These are phyloP conservation scores for Sophora flavescens DNA, from an alignment of 306 rosid species.

Conservation along the genomic window DNA sequence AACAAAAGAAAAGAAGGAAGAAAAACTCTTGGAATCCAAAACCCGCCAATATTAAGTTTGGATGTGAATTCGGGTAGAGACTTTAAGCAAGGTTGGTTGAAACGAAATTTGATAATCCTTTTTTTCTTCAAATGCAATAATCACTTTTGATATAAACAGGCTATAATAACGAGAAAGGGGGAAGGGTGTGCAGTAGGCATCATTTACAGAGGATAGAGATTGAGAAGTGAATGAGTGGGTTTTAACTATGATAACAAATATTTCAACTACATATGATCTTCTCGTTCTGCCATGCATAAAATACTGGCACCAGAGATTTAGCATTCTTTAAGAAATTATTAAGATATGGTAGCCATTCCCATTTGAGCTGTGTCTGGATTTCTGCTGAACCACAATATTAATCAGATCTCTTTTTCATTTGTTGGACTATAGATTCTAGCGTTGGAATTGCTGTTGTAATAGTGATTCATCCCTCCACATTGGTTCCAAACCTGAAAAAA, in stretches of 20 bases:
- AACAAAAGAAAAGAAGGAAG: not conserved
- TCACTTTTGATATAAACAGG: not conserved
- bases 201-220: slow-evolving; percentile 45
- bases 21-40: not conserved
- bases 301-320: slow-evolving; percentile 64
- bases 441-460: slow-evolving; percentile 49
- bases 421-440: slow-evolving; percentile 43
- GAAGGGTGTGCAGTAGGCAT: slow-evolving; percentile 34
- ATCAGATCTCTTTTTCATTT: slow-evolving; percentile 58
- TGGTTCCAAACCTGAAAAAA: slow-evolving; percentile 62
- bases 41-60: not conserved
- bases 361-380: slow-evolving; percentile 69
- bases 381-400: slow-evolving; percentile 76
- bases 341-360: slow-evolving; percentile 55
- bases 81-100: too few species aligned
- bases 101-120: too few species aligned
- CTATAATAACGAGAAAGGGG: slow-evolving; percentile 29
- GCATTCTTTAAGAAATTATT: slow-evolving; percentile 53
- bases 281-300: slow-evolving; percentile 50
- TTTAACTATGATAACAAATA: slow-evolving; percentile 41
- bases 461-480: slow-evolving; percentile 56
- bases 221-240: slow-evolving; percentile 41
- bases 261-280: slow-evolving; percentile 38
- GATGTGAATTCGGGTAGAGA: too few species aligned
- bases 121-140: too few species aligned